These are phyloP conservation scores for Aspergillus incahuasiensis DNA, from an alignment of 495 filamentous ascomycete species.

Conservation along the genomic window DNA sequence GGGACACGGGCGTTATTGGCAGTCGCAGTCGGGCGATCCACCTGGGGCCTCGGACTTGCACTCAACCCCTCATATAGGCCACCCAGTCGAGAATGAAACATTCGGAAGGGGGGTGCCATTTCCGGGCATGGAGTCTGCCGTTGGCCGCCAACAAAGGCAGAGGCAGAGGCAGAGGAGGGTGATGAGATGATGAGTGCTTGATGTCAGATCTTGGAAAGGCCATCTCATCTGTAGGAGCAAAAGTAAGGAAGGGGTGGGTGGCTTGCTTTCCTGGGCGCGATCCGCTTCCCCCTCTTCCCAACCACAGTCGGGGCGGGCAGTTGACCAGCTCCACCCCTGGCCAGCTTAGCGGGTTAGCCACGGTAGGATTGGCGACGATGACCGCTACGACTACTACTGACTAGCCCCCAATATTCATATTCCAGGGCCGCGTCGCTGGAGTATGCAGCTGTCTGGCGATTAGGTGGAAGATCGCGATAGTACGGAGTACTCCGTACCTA, in stretches of 20 bases:
- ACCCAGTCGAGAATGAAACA: neutral
- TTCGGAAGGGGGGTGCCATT: neutral
- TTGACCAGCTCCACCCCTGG: conserved; percentile 20
- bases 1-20: conserved; percentile 22
- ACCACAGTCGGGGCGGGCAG: conserved; percentile 4
- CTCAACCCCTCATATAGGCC: conserved; percentile 19
- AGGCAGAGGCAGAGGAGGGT: neutral
- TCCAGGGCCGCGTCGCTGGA: neutral
- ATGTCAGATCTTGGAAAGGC: neutral
- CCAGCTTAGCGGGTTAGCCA: conserved; percentile 2
- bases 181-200: neutral
- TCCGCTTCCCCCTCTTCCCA: conserved; percentile 7
- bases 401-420: neutral
- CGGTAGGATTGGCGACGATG: conserved; percentile 16
- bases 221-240: too few species aligned
- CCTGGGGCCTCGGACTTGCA: neutral
- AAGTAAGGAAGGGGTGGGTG: conserved; percentile 1
- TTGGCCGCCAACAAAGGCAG: too few species aligned
- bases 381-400: conserved; percentile 8
- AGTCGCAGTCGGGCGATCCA: conserved; percentile 7
- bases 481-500: too few species aligned
- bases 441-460: neutral
- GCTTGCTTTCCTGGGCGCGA: neutral
- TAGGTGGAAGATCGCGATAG: neutral
- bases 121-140: neutral